These are phyloP conservation scores for Penicillium dipodomyicola DNA, from an alignment of 495 filamentous ascomycete genomes.

Conservation along the genomic window DNA sequence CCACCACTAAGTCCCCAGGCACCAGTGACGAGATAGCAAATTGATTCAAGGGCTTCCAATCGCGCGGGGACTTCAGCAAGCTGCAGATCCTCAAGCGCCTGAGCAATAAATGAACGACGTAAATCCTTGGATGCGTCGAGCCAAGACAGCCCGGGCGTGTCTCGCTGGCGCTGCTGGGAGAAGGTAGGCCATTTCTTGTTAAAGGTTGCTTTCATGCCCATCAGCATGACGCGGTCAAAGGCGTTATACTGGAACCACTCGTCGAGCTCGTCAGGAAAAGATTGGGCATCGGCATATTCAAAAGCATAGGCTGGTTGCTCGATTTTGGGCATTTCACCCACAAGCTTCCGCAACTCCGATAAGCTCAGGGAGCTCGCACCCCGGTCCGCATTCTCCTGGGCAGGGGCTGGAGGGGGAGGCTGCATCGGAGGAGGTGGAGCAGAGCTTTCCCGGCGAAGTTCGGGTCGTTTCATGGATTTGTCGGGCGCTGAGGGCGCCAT, in stretches of 20 bases:
- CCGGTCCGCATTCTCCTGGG: conserved; percentile 43
- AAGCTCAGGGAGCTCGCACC: conserved; percentile 77
- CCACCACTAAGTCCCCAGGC: conserved; percentile 75
- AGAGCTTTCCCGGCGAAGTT: conserved; percentile 53
- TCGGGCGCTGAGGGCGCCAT: conserved; percentile 14
- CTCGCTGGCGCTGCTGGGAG: conserved; percentile 33
- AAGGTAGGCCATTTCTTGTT: conserved; percentile 60
- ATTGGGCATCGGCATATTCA: conserved; percentile 77
- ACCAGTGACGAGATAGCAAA: conserved; percentile 75
- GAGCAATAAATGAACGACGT: conserved; percentile 44
- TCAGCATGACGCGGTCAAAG: conserved; percentile 66
- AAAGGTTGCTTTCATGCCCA: conserved; percentile 69
- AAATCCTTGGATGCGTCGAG: conserved; percentile 44
- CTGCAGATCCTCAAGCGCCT: conserved; percentile 41
- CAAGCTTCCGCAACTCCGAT: conserved; percentile 73
- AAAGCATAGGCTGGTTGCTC: conserved; percentile 92
- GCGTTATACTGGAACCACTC: conserved; percentile 94
- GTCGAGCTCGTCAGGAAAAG: conserved; percentile 82
- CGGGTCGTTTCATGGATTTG: conserved; percentile 46
- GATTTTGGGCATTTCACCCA: conserved; percentile 72
- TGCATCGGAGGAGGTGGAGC: conserved; percentile 59
- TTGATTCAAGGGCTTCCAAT: conserved; percentile 65
- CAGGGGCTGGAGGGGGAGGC: conserved; percentile 55
- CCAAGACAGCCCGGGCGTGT: conserved; percentile 46
- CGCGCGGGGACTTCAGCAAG: conserved; percentile 52